Evolutionary conservation across 768 basidiomycete species (phyloP).

Genomic region (Nevesoporus exiguus): DNA sequence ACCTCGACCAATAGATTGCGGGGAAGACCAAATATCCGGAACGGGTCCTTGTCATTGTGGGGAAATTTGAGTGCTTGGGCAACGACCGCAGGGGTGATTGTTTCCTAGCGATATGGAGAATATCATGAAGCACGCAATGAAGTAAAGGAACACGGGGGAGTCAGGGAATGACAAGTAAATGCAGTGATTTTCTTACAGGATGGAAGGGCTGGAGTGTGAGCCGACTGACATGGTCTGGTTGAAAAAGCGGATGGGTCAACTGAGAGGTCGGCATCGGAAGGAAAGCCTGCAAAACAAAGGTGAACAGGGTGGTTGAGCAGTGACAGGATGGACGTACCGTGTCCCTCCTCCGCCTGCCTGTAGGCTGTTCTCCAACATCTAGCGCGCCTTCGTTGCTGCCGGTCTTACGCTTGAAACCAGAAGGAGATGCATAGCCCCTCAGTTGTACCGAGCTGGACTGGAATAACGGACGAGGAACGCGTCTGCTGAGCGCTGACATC

Average conservation of each 20-base stretch:
- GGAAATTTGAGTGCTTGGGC: conserved; percentile 48
- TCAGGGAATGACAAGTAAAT: background rate
- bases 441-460: background rate
- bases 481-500: conserved; percentile 19
- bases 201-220: conserved; percentile 42
- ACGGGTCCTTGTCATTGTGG: conserved; percentile 43
- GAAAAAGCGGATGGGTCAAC: conserved; percentile 41
- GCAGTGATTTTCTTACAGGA: conserved; percentile 34
- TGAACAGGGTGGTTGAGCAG: background rate
- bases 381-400: conserved; percentile 10
- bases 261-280: conserved; percentile 37
- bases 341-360: conserved; percentile 24
- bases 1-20: conserved; percentile 71
- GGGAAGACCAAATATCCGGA: conserved; percentile 71
- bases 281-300: conserved; percentile 36
- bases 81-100: conserved; percentile 31
- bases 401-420: conserved; percentile 22
- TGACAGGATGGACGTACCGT: conserved; percentile 8
- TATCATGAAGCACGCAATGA: background rate
- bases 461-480: conserved; percentile 5
- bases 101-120: conserved; percentile 27
- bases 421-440: conserved; percentile 18
- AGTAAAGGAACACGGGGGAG: background rate
- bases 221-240: conserved; percentile 33
- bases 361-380: conserved; percentile 21